These are phyloP conservation scores for Catenaria anguillulae DNA, from an alignment of 371 early-diverging fungal genomes.

Conservation along the genomic window DNA sequence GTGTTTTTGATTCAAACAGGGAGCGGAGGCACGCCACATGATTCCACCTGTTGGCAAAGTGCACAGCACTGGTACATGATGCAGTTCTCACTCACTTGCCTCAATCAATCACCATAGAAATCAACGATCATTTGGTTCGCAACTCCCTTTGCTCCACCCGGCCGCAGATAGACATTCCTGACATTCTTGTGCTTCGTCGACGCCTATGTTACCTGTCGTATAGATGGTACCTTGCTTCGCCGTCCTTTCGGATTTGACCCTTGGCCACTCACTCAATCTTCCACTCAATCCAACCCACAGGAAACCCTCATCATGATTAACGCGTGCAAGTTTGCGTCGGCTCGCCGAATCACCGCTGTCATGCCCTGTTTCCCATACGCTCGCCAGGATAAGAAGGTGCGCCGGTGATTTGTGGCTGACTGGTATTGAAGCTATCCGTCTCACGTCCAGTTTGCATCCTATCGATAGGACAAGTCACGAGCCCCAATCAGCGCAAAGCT, in stretches of 20 bases:
- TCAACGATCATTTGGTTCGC: not conserved
- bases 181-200: too few relatives aligned
- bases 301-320: conserved; percentile 88
- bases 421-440: too few relatives aligned
- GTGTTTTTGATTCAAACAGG: conserved; percentile 93
- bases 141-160: too few relatives aligned
- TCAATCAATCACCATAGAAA: not conserved
- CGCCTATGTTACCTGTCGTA: not conserved
- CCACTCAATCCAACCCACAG: too few relatives aligned
- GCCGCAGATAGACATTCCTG: too few relatives aligned
- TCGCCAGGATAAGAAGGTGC: conserved; percentile 91
- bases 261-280: too few relatives aligned
- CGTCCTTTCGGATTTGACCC: too few relatives aligned
- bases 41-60: too few relatives aligned
- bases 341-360: conserved; percentile 73
- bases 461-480: conserved; percentile 83
- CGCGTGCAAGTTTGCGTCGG: conserved; percentile 78
- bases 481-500: conserved; percentile 85
- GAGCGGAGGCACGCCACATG: conserved; percentile 55
- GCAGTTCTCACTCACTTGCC: not conserved
- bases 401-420: too few relatives aligned
- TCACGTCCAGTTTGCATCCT: too few relatives aligned
- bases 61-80: conserved; percentile 84
- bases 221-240: too few relatives aligned
- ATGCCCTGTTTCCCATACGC: conserved; percentile 95